phyloP scores from a whole-genome alignment of 371 early-diverging fungal species.

The Zychaea mexicana region DNA sequence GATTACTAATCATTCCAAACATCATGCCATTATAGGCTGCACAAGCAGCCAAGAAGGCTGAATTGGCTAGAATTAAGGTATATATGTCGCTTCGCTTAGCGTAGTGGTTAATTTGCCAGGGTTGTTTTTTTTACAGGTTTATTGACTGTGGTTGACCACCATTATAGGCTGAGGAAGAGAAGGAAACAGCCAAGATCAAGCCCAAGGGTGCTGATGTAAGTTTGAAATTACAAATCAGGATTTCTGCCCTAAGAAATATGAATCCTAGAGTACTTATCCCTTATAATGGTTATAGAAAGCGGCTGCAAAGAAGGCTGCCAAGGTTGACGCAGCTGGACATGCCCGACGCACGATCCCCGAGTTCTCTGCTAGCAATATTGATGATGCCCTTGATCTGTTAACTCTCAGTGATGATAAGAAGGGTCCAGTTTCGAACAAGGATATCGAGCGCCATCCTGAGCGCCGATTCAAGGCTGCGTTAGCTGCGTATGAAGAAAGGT shows the following conservation, averaged over 20 bases:
- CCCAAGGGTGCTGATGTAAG: slow-evolving; percentile 30
- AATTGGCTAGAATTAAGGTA: slow-evolving; percentile 18
- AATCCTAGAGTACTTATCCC: too few relatives aligned
- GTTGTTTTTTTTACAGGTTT: not conserved
- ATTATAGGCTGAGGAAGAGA: slow-evolving; percentile 49
- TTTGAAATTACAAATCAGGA: too few relatives aligned
- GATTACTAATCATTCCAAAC: not conserved
- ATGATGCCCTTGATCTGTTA: slow-evolving; percentile 79
- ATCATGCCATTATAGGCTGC: slow-evolving; percentile 30
- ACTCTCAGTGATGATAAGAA: slow-evolving; percentile 37
- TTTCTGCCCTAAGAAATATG: not conserved
- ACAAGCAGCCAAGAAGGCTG: slow-evolving; percentile 40
- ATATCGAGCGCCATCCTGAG: slow-evolving; percentile 84
- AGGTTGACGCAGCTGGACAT: slow-evolving; percentile 47
- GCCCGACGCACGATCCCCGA: slow-evolving; percentile 58
- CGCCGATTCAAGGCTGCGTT: slow-evolving; percentile 83
- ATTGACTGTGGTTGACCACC: not conserved
- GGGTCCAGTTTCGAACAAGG: slow-evolving; percentile 46
- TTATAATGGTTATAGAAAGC: slow-evolving; percentile 39
- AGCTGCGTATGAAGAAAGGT: slow-evolving; percentile 70
- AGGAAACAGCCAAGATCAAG: slow-evolving; percentile 33
- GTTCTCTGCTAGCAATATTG: slow-evolving; percentile 75
- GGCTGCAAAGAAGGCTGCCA: slow-evolving; percentile 55
- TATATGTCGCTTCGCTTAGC: too few relatives aligned
- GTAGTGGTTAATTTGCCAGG: too few relatives aligned